These are phyloP conservation scores for Coniochaeta sp. DNA, from an alignment of 2,329 filamentous ascomycete genomes.

Conservation along the genomic window DNA sequence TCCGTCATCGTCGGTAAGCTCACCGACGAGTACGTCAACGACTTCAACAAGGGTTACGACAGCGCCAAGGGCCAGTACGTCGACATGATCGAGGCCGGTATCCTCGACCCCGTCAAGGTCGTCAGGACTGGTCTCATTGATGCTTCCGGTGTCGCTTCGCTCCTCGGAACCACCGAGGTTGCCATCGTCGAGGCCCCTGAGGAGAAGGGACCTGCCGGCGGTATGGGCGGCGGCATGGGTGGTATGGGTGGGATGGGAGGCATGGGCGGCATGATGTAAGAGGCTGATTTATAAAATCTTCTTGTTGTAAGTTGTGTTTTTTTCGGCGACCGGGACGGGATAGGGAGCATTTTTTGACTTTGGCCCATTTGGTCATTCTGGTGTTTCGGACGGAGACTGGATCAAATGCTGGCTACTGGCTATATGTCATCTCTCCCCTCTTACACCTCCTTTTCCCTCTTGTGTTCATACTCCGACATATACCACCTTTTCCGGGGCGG, in stretches of 20 bases:
- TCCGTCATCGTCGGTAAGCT: constrained; percentile 97
- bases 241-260: constrained; percentile 57
- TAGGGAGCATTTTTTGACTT: constrained; percentile 41
- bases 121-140: constrained; percentile 94
- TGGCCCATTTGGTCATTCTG: constrained; percentile 25
- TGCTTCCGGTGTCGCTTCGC: constrained; percentile 90
- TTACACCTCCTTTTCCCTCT: constrained; percentile 18
- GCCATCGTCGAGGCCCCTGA: constrained; percentile 94
- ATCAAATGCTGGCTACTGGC: constrained; percentile 30
- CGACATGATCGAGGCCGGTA: constrained; percentile 96
- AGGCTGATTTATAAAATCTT: constrained; percentile 6
- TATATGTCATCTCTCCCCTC: constrained; percentile 32
- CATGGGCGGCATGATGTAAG: constrained; percentile 59
- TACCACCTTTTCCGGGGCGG: constrained; percentile 3
- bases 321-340: constrained; percentile 24
- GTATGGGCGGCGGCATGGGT: constrained; percentile 47
- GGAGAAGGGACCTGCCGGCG: constrained; percentile 68
- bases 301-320: constrained; percentile 9
- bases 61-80: constrained; percentile 96
- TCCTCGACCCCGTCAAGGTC: constrained; percentile 98
- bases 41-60: constrained; percentile 99
- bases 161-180: constrained; percentile 96
- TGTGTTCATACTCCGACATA: constrained; percentile 19
- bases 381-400: constrained; percentile 36
- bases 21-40: constrained; percentile 79